A percentile compares a stretch with the other conserved stretches of the same genome.
These are phyloP conservation scores for Vitellaria paradoxa DNA, from an alignment of 179 eudicot species.

Conservation along the genomic window DNA sequence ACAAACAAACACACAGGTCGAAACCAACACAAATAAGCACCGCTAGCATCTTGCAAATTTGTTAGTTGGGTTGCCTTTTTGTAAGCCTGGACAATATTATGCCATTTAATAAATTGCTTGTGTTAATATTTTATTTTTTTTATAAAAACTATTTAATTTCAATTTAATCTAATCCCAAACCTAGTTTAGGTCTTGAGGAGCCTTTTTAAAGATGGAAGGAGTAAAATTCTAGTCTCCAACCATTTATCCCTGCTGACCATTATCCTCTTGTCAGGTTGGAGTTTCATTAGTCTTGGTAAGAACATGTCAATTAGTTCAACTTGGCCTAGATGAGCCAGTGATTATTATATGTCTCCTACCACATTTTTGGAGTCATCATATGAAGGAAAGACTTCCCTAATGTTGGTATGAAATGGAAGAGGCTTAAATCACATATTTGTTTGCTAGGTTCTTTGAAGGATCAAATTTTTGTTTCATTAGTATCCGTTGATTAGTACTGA, in stretches of 20 bases:
- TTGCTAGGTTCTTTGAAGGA: background rate
- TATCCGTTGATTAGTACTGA: too few relatives aligned
- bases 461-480: too few relatives aligned
- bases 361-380: background rate
- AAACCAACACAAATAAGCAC: background rate
- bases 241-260: too few relatives aligned
- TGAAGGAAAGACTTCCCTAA: background rate
- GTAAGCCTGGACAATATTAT: background rate
- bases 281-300: background rate
- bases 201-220: background rate
- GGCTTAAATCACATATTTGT: background rate
- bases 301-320: background rate
- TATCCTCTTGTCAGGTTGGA: background rate
- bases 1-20: background rate
- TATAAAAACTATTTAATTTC: too few relatives aligned
- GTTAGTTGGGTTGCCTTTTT: background rate
- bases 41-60: background rate
- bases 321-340: background rate
- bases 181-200: background rate
- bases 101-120: background rate
- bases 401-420: background rate
- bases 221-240: background rate
- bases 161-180: background rate
- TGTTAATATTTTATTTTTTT: too few relatives aligned
- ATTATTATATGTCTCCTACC: background rate